These are phyloP conservation scores for Apiospora malaysiana DNA, from an alignment of 2,329 filamentous ascomycete genomes.

Conservation along the genomic window DNA sequence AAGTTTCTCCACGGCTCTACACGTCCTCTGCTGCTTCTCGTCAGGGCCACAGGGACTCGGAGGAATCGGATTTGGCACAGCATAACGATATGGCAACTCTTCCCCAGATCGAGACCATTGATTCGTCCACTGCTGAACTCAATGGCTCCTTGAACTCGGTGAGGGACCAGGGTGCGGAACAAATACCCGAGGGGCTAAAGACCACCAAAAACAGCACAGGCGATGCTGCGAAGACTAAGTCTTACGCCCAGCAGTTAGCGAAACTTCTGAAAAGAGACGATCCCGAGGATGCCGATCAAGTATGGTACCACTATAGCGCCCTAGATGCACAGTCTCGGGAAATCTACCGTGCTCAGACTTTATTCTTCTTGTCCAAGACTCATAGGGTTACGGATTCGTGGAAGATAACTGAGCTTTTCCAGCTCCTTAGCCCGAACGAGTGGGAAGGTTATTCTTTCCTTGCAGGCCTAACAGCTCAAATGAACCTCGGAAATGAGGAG, in stretches of 20 bases:
- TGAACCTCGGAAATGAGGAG: slow-evolving; percentile 46
- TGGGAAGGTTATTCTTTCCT: slow-evolving; percentile 50
- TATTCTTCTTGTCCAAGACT: slow-evolving; percentile 51
- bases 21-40: slow-evolving; percentile 32
- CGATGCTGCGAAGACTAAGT: neutral
- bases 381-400: slow-evolving; percentile 49
- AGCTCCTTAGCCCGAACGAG: slow-evolving; percentile 39
- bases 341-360: slow-evolving; percentile 40
- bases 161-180: neutral
- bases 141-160: neutral
- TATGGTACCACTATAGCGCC: slow-evolving; percentile 51
- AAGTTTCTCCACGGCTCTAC: slow-evolving; percentile 33
- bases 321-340: slow-evolving; percentile 42
- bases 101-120: neutral
- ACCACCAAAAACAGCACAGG: neutral
- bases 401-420: slow-evolving; percentile 53
- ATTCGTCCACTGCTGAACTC: neutral
- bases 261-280: slow-evolving; percentile 27
- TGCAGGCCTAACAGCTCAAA: slow-evolving; percentile 48
- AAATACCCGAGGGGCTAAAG: neutral
- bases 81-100: neutral
- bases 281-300: slow-evolving; percentile 39
- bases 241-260: neutral
- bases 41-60: slow-evolving; percentile 4
- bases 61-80: neutral